These are phyloP conservation scores for Chlorella sp. DNA, from an alignment of 139 green algal species.

Conservation along the genomic window DNA sequence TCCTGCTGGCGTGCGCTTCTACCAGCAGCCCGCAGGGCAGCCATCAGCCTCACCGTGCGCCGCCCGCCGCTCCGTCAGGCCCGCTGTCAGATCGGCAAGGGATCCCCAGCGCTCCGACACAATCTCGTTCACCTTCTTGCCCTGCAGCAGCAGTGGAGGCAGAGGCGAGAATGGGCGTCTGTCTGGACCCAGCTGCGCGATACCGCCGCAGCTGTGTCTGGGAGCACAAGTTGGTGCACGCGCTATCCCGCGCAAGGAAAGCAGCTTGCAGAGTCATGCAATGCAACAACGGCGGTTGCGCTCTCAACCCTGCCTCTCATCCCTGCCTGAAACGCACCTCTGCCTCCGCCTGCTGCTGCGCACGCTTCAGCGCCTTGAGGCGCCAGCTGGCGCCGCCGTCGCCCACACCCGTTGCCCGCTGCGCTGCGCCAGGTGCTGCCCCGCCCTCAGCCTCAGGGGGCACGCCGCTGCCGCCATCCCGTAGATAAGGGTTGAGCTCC, in stretches of 20 bases:
- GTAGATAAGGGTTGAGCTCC: conserved; percentile 55
- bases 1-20: too few species aligned
- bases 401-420: conserved; percentile 57
- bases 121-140: conserved; percentile 57
- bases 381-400: conserved; percentile 94
- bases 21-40: too few species aligned
- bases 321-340: too few species aligned
- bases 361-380: conserved; percentile 90
- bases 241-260: too few species aligned
- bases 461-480: conserved; percentile 42
- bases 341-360: conserved; percentile 77
- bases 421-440: neutral
- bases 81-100: conserved; percentile 63
- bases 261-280: too few species aligned
- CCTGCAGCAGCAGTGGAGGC: too few species aligned
- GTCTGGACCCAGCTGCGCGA: too few species aligned
- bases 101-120: conserved; percentile 88
- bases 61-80: conserved; percentile 52
- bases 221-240: too few species aligned
- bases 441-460: neutral
- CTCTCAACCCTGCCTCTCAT: too few species aligned
- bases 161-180: too few species aligned
- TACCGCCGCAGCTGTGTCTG: too few species aligned
- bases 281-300: too few species aligned
- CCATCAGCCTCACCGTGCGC: conserved; percentile 51